Base-by-base conservation (phyloP, 2,329 filamentous ascomycete genomes). In the Geosmithia flava region DNA sequence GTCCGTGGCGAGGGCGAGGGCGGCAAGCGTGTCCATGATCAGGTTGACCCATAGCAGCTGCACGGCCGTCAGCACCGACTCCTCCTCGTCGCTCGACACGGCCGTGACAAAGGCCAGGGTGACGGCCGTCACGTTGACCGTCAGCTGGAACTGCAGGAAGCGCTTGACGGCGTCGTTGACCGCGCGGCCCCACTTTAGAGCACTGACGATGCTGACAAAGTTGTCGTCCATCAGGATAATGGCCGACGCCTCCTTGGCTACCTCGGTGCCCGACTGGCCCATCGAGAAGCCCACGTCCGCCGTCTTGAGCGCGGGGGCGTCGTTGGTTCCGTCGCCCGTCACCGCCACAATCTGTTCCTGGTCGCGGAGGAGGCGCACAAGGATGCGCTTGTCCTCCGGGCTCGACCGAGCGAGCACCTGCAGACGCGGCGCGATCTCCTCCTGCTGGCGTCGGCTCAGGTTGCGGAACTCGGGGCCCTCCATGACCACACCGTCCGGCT, bases 21-120 rank as follows among this genome's bases (percentile, higher is more conserved):
- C 89, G 20, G 89, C 90, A 51, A 96, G 87, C 0, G 90, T 95
- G 58, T 96, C 90, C 90, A 95, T 96, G 68, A 96, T 96, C 57
- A 96, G 72, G 59, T 95, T 96, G 58, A 96, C 88, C 90, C 90
- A 96, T 29, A 96, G 80, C 56, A 96, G 77, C 66, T 96, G 90
- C 23, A 95, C 89, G 11, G 89, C 89, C 2, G 80, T 93, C 49
- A 96, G 69, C 23, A 95, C 89, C 45, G 87, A 87, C 45, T 71
- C 63, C 61, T 91, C 83, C 2, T 80, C 67, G 0, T 62, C 60
- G 62, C 76, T 89, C 29, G 83, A 80, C 10, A 95, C 85, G 30
- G 89, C 85, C 13, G 88, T 89, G 50, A 95, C 81, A 58, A 96
- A 95, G 0, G 90, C 93, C 48, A 95, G 73, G 17, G 85, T 65